Evolutionary conservation across 2,329 filamentous ascomycete species (phyloP).

Genomic region (Fusarium anguioides): DNA sequence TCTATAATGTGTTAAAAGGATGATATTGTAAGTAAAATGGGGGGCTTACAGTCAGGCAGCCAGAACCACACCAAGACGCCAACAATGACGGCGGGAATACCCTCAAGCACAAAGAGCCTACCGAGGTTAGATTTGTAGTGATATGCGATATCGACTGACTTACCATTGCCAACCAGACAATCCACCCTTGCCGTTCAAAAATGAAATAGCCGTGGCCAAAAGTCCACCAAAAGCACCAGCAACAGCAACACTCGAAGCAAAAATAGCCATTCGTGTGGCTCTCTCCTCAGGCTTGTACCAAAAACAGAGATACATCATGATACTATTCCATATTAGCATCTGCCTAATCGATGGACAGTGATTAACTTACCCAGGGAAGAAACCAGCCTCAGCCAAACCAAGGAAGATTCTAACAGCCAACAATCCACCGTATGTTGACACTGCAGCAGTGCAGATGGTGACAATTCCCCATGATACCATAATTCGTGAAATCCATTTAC

Average conservation of each 20-base stretch:
- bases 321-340: conserved; percentile 30
- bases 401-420: conserved; percentile 61
- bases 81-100: conserved; percentile 48
- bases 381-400: conserved; percentile 63
- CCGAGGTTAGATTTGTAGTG: fast-evolving
- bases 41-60: conserved; percentile 46
- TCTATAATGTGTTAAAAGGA: conserved; percentile 9
- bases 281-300: conserved; percentile 71
- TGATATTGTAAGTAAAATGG: fast-evolving
- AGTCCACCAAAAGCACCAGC: conserved; percentile 71
- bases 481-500: conserved; percentile 51
- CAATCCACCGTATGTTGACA: conserved; percentile 60
- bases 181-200: conserved; percentile 58
- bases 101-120: conserved; percentile 71
- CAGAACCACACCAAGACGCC: conserved; percentile 48
- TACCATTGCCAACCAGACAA: conserved; percentile 64
- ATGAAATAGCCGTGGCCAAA: conserved; percentile 62
- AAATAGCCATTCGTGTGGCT: conserved; percentile 68
- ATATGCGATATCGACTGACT: neutral
- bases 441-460: conserved; percentile 60
- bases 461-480: conserved; percentile 62
- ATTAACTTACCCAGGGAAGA: conserved; percentile 56
- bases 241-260: conserved; percentile 67
- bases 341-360: fast-evolving
- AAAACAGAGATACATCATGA: conserved; percentile 69